Evolutionary conservation across 495 filamentous ascomycete genomes (phyloP), one percentile per base, ranked within the genome.

Genomic region (Lentithecium fluviatile): DNA sequence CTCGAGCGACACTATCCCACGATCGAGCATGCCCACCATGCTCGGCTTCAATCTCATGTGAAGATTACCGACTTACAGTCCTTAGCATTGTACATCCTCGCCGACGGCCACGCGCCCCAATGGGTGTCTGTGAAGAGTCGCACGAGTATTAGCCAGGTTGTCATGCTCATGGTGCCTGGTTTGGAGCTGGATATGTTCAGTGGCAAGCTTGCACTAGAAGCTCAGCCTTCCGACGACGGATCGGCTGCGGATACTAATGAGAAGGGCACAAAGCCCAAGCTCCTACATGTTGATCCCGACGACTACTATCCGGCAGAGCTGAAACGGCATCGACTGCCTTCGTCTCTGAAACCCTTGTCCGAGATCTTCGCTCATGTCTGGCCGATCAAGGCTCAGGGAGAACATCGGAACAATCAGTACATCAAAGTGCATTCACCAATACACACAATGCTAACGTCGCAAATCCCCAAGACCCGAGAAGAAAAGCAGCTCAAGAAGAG

Each of bases 161-260:
- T 96, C 15, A 83, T 91, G n/a, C 74, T 97, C 58, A 93, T 97
- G 88, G 88, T 95, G 6, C 95, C 94, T 0, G 94, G 93, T 11
- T 73, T 97, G 13, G 91, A 96, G 71, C 82, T 87, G 64, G 88
- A 84, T 29, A 93, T 96, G 89, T 95, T 97, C 73, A 83, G 91
- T 75, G 81, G 82, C 21, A 79, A 75, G 12, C 80, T 89, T 20
- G 34, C 66, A 24, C 45, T 59, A 8, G 48, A 55, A 21, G 1
- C 45, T 11, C 6, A 32, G 24, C 36, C 20, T 12, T 8, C 32
- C 8, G 34, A n/a, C 6, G 23, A 24, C 6, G 21, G 21, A 21
- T 20, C 45, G 8, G 19, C 13, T 49, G n/a, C n/a, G 12, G 12
- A 26, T 38, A 20, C 45, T 37, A 56, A 42, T 49, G 32, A 46